Evolutionary conservation across 768 basidiomycete species (phyloP).

Genomic region (Suillus tomentosus): DNA sequence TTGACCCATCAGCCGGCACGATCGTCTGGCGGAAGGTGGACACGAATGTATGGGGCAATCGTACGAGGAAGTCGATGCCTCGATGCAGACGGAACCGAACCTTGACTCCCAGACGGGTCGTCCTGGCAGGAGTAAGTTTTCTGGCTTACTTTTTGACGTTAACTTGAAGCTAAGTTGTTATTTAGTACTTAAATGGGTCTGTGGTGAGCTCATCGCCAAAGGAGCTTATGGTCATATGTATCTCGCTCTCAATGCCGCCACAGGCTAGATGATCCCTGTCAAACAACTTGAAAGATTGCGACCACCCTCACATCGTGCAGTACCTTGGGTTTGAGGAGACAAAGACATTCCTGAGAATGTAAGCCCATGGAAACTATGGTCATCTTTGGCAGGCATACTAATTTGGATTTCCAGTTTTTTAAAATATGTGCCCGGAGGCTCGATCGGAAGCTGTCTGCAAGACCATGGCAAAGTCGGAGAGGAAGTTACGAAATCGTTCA

Average conservation of each 20-base stretch:
- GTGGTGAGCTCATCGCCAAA: constrained; percentile 96
- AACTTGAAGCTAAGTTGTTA: constrained; percentile 20
- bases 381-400: constrained; percentile 5
- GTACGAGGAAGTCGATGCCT: constrained; percentile 80
- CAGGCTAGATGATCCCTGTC: constrained; percentile 98
- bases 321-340: constrained; percentile 96
- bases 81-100: constrained; percentile 58
- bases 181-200: constrained; percentile 95
- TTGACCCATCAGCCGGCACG: constrained; percentile 47
- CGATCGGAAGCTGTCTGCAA: constrained; percentile 84
- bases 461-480: constrained; percentile 94
- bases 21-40: constrained; percentile 73
- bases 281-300: constrained; percentile 98
- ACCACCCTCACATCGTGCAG: constrained; percentile 96
- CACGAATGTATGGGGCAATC: constrained; percentile 94
- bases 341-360: constrained; percentile 88
- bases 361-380: constrained; percentile 33
- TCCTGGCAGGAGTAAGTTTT: constrained; percentile 59
- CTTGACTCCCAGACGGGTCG: constrained; percentile 67
- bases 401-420: constrained; percentile 67
- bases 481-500: constrained; percentile 90
- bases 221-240: constrained; percentile 97
- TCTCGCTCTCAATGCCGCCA: constrained; percentile 92
- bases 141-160: constrained; percentile 8
- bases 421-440: constrained; percentile 98